Base-by-base conservation (phyloP, 768 basidiomycete species). In the Punctularia strigosozonata region DNA sequence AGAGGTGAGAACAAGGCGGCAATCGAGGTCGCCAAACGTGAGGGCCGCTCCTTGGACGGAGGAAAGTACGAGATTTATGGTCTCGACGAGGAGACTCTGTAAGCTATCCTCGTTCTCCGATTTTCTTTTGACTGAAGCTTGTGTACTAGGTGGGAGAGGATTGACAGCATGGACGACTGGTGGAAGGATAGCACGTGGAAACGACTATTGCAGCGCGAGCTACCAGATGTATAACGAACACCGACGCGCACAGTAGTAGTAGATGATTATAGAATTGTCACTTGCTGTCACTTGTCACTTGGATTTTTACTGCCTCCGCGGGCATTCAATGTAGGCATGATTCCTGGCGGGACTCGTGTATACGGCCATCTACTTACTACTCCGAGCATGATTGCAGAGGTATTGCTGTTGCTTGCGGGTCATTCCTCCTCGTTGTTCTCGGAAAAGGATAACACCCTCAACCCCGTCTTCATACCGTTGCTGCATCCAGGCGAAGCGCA, bases 151-250 rank as follows among this genome's bases (percentile, higher is more conserved):
- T 92, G 90, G 80, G 82, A 82, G 28, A 69, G 79, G 31, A 79
- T 94, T 25, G 73, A 81, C 45, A 65, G 67, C 37, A 83, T 89
- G 80, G 76, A 82, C 15, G 86, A 88, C 28, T 88, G 85, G 87
- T 92, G 90, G 89, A 87, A 76, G 52, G 86, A 90, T 51, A 84
- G 76, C 44, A 92, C 88, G 36, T 94, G 88, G 87, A 75, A 66
- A 26, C 65, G 89, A 43, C 60, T 92, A 39, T 74, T 87, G 50
- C 77, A 80, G 46, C 67, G 89, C 53, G 88, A 92, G 57, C 58
- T 91, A 39, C 88, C 88, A n/a, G 89, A 91, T 59, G 37, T 73
- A 48, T 65, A 50, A 46, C 42, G n/a, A n/a, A n/a, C n/a, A n/a
- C n/a, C n/a, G n/a, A n/a, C n/a, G n/a, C n/a, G n/a, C n/a, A n/a